These are phyloP conservation scores for Podila clonocystis DNA, from an alignment of 192 early-diverging fungal species.

Conservation along the genomic window DNA sequence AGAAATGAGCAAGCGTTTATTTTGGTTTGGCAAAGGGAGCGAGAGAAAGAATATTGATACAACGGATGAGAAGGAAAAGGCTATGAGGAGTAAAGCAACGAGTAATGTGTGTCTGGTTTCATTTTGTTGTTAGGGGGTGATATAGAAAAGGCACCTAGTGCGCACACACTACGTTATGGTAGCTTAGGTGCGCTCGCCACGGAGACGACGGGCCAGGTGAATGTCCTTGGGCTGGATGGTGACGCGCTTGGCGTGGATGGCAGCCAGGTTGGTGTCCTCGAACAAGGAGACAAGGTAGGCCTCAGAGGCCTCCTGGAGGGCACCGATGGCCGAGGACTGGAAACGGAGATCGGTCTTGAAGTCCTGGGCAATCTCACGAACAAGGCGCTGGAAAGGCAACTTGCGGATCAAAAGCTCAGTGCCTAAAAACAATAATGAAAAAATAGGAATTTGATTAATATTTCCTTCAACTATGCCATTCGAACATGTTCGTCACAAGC, in stretches of 20 bases:
- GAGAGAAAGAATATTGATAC: constrained; percentile 1
- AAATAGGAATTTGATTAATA: too few relatives aligned
- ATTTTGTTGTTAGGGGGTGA: background rate
- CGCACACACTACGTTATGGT: background rate
- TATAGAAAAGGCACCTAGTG: background rate
- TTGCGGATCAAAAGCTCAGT: constrained; percentile 95
- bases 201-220: constrained; percentile 95
- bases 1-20: background rate
- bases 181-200: constrained; percentile 84
- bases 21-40: too few relatives aligned
- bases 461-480: too few relatives aligned
- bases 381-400: constrained; percentile 91
- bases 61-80: background rate
- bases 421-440: too few relatives aligned
- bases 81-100: background rate
- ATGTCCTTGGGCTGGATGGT: constrained; percentile 99
- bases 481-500: too few relatives aligned
- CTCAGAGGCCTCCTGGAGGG: constrained; percentile 97
- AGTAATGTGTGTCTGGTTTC: background rate
- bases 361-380: constrained; percentile 98
- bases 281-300: constrained; percentile 88
- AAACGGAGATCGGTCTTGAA: constrained; percentile 99
- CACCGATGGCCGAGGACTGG: constrained; percentile 98
- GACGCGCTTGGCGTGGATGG: constrained; percentile 98
- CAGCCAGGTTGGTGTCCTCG: constrained; percentile 98